phyloP scores from a whole-genome alignment of 495 filamentous ascomycete species.

The Arthonia radiata region DNA sequence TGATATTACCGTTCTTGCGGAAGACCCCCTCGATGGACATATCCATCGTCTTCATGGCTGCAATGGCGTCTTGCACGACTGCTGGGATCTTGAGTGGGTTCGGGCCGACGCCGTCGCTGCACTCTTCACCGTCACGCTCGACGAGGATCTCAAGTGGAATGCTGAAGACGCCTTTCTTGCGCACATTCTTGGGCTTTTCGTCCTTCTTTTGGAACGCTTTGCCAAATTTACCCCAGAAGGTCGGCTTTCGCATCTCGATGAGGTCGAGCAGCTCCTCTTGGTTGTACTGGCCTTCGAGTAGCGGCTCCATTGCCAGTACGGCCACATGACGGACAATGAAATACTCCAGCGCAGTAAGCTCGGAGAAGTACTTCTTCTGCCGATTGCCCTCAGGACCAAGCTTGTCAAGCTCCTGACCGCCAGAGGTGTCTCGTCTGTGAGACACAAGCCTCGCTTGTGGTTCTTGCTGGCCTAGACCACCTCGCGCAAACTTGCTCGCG shows the following conservation, averaged over 20 bases:
- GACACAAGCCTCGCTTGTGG: conserved; percentile 45
- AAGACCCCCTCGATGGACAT: conserved; percentile 98
- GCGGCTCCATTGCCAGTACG: conserved; percentile 81
- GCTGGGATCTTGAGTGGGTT: conserved; percentile 69
- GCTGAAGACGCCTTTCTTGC: conserved; percentile 73
- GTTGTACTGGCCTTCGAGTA: conserved; percentile 72
- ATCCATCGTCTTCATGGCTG: conserved; percentile 93
- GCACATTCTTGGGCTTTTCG: conserved; percentile 43
- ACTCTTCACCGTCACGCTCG: conserved; percentile 85
- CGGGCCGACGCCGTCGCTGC: conserved; percentile 83
- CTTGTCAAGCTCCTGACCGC: conserved; percentile 28
- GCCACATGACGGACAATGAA: conserved; percentile 93
- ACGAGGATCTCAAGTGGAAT: conserved; percentile 65
- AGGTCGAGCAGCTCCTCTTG: conserved; percentile 85
- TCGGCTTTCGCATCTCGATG: conserved; percentile 80
- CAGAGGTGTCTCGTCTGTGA: conserved; percentile 55
- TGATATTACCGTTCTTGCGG: conserved; percentile 96
- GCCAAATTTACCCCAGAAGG: conserved; percentile 93
- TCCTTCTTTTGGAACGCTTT: conserved; percentile 76
- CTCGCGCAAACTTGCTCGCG: conserved; percentile 50
- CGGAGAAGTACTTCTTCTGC: conserved; percentile 75
- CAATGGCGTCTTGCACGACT: conserved; percentile 73
- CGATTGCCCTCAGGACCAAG: conserved; percentile 20
- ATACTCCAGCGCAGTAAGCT: conserved; percentile 84
- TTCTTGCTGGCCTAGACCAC: conserved; percentile 35